Percentiles rank a stretch among this genome's conserved stretches.
These are phyloP conservation scores for Hirsutella thompsonii DNA, from an alignment of 2,329 filamentous ascomycete genomes.

Conservation along the genomic window DNA sequence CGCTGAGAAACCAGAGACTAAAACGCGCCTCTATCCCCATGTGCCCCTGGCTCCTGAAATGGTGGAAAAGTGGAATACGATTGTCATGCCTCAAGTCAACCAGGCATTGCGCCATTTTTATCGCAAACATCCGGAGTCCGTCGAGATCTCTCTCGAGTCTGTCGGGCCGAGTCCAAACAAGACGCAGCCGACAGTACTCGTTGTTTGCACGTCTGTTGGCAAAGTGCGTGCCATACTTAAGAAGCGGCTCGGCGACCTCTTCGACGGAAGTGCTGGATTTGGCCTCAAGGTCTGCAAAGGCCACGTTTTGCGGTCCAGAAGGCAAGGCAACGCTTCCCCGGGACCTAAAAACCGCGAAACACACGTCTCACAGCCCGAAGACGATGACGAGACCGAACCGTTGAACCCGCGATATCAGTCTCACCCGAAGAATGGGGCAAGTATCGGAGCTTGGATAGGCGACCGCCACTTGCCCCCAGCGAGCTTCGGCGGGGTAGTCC, in stretches of 20 bases:
- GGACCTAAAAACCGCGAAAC: slow-evolving; percentile 6
- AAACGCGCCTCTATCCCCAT: slow-evolving; percentile 46
- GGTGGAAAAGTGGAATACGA: slow-evolving; percentile 59
- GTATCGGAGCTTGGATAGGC: slow-evolving; percentile 81
- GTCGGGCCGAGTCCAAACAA: slow-evolving; percentile 56
- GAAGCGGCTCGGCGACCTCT: slow-evolving; percentile 51
- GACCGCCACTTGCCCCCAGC: slow-evolving; percentile 80
- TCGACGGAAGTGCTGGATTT: slow-evolving; percentile 49
- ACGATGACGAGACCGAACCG: slow-evolving; percentile 26
- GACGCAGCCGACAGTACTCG: slow-evolving; percentile 59
- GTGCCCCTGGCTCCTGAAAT: slow-evolving; percentile 44
- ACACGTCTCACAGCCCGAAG: slow-evolving; percentile 7
- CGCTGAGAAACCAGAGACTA: slow-evolving; percentile 18
- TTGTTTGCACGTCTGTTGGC: slow-evolving; percentile 62
- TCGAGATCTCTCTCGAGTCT: slow-evolving; percentile 65
- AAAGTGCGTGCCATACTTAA: slow-evolving; percentile 62
- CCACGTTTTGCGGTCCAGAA: slow-evolving; percentile 49
- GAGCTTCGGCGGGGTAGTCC: slow-evolving; percentile 76
- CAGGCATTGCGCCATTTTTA: slow-evolving; percentile 58
- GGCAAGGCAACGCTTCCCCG: slow-evolving; percentile 21
- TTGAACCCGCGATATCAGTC: slow-evolving; percentile 69
- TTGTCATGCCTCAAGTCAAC: slow-evolving; percentile 62
- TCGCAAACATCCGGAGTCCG: slow-evolving; percentile 60
- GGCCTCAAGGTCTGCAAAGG: slow-evolving; percentile 62
- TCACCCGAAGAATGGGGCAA: slow-evolving; percentile 71